These are phyloP conservation scores for Cyclostephanos tholiformis DNA, from an alignment of 108 stramenopile species.

Conservation along the genomic window DNA sequence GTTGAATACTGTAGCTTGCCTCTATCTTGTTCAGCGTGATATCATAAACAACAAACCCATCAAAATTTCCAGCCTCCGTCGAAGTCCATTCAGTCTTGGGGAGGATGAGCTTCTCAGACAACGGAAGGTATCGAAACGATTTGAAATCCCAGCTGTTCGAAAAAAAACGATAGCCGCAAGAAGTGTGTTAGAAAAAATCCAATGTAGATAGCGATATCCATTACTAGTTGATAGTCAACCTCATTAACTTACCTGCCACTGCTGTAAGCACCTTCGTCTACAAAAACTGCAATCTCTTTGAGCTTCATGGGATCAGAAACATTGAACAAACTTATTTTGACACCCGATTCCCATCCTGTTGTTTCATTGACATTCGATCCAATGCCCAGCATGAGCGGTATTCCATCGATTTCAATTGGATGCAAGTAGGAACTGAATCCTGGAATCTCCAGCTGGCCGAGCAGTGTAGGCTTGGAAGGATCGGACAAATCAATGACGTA, in stretches of 20 bases:
- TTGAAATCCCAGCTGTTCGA: constrained; percentile 28
- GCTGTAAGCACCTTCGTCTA: constrained; percentile 43
- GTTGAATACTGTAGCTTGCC: constrained; percentile 38
- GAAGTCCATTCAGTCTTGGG: constrained; percentile 41
- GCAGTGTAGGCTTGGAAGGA: constrained; percentile 26
- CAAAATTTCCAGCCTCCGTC: constrained; percentile 39
- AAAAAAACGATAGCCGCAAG: background rate
- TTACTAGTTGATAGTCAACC: background rate
- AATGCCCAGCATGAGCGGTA: constrained; percentile 41
- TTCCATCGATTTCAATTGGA: constrained; percentile 39
- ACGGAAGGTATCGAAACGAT: constrained; percentile 47
- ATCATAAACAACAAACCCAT: constrained; percentile 54
- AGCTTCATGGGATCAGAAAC: constrained; percentile 40
- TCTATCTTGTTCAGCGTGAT: constrained; percentile 24
- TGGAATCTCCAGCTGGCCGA: constrained; percentile 54
- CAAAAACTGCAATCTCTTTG: constrained; percentile 25
- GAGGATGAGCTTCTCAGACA: constrained; percentile 44
- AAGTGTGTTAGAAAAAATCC: background rate
- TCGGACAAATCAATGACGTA: constrained; percentile 34
- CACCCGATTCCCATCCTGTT: constrained; percentile 18
- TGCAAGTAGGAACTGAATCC: constrained; percentile 52
- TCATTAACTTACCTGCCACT: constrained; percentile 12
- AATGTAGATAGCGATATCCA: background rate
- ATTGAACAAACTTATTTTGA: constrained; percentile 50
- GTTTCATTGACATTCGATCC: constrained; percentile 41